These are phyloP conservation scores for Malbranchea zuffiana DNA, from an alignment of 2,329 filamentous ascomycete species.

Conservation along the genomic window DNA sequence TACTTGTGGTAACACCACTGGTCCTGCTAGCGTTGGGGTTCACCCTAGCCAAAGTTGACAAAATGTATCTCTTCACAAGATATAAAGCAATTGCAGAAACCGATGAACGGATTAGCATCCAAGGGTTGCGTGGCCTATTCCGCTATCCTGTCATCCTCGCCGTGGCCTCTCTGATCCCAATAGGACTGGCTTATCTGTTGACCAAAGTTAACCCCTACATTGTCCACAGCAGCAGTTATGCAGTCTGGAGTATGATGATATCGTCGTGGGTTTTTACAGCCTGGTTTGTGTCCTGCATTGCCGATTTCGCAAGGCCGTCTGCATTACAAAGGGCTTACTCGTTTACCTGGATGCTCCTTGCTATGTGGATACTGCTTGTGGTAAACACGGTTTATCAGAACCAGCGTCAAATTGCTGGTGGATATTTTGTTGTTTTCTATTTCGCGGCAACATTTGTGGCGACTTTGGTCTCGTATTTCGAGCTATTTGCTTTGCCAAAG, in stretches of 20 bases:
- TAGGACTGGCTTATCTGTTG: slow-evolving; percentile 64
- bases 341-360: slow-evolving; percentile 70
- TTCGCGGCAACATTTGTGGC: slow-evolving; percentile 65
- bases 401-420: slow-evolving; percentile 58
- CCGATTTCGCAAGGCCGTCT: slow-evolving; percentile 69
- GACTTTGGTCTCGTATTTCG: slow-evolving; percentile 62
- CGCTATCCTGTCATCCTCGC: slow-evolving; percentile 67
- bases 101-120: slow-evolving; percentile 51
- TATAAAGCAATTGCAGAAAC: slow-evolving; percentile 51
- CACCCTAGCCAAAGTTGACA: slow-evolving; percentile 59
- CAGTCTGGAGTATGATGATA: slow-evolving; percentile 80
- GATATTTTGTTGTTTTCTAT: slow-evolving; percentile 74
- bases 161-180: slow-evolving; percentile 55
- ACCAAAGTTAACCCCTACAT: slow-evolving; percentile 80
- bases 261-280: slow-evolving; percentile 68
- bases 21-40: slow-evolving; percentile 59
- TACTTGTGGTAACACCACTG: slow-evolving; percentile 71
- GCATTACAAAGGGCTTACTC: slow-evolving; percentile 74
- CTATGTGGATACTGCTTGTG: slow-evolving; percentile 64
- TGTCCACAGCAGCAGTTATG: slow-evolving; percentile 78
- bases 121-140: slow-evolving; percentile 72
- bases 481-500: slow-evolving; percentile 64
- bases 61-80: slow-evolving; percentile 77
- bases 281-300: slow-evolving; percentile 72
- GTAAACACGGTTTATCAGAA: slow-evolving; percentile 64